These are phyloP conservation scores for Nemania sp. DNA, from an alignment of 2,329 filamentous ascomycete species.

Conservation along the genomic window DNA sequence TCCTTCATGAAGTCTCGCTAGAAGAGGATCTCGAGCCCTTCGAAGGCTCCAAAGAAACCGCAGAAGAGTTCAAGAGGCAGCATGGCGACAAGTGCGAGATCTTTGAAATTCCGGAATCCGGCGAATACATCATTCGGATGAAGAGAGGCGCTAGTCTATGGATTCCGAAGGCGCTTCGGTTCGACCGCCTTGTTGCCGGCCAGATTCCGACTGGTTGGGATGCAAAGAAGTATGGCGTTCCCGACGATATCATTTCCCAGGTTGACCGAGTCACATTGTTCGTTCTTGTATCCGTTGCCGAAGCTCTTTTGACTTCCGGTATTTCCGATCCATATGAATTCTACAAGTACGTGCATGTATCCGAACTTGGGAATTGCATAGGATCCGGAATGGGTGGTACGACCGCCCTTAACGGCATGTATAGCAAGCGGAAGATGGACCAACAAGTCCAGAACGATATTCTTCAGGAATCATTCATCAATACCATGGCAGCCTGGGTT, in stretches of 20 bases:
- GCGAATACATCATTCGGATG: conserved; percentile 91
- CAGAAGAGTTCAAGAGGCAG: conserved; percentile 94
- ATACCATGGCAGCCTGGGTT: conserved; percentile 99
- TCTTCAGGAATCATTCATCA: conserved; percentile 99
- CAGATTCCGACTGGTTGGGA: conserved; percentile 98
- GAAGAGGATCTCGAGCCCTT: conserved; percentile 97
- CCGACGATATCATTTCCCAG: conserved; percentile 96
- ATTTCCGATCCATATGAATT: conserved; percentile 99
- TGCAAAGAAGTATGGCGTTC: conserved; percentile 92
- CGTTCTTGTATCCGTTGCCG: conserved; percentile 90
- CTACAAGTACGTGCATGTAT: conserved; percentile 99
- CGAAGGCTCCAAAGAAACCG: conserved; percentile 95
- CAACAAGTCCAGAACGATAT: conserved; percentile 98
- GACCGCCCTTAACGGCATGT: conserved; percentile 91
- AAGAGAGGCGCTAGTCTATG: conserved; percentile 94
- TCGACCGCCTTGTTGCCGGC: conserved; percentile 95
- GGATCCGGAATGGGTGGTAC: conserved; percentile 98
- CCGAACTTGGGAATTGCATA: conserved; percentile 96
- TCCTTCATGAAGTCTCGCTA: conserved; percentile 96
- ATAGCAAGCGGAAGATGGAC: conserved; percentile 95
- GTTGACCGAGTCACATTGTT: conserved; percentile 96
- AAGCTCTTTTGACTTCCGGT: conserved; percentile 87
- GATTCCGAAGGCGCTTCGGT: conserved; percentile 95
- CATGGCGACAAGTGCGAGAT: conserved; percentile 98
- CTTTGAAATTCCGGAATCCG: conserved; percentile 91